A percentile compares a stretch with the other conserved stretches of the same genome.
Evolutionary conservation across 139 green algal species (phyloP).

Genomic region (Pedinophyceae sp.): DNA sequence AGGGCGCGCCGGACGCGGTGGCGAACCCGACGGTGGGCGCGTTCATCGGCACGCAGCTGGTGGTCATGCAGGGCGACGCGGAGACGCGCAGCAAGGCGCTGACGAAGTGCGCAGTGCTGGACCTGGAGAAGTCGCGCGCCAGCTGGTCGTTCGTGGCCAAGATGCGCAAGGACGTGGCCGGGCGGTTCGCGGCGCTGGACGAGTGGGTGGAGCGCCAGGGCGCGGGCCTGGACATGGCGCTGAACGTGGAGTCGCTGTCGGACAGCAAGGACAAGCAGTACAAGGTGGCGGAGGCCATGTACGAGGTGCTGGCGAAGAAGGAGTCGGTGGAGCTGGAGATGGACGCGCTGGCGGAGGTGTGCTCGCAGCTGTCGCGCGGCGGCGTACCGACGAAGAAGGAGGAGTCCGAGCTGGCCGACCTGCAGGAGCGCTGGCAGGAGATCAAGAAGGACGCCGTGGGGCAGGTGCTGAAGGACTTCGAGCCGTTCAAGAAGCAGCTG

Average conservation of each 20-base stretch:
- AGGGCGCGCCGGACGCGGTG: conserved; percentile 25
- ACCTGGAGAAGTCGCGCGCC: conserved; percentile 30
- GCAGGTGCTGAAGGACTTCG: neutral
- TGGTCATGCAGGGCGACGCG: neutral
- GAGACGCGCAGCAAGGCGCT: neutral
- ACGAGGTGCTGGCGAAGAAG: conserved; percentile 15
- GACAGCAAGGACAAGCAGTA: conserved; percentile 15
- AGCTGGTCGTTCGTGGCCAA: conserved; percentile 31
- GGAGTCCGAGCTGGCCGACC: neutral
- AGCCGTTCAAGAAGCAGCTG: conserved; percentile 35
- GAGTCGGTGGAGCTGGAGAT: conserved; percentile 8
- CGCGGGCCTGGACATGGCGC: conserved; percentile 43
- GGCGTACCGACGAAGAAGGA: neutral
- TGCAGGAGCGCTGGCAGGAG: conserved; percentile 19
- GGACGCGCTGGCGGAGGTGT: conserved; percentile 1
- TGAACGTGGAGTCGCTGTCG: conserved; percentile 15
- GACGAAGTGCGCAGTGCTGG: conserved; percentile 29
- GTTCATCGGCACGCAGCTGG: conserved; percentile 4
- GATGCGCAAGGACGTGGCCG: conserved; percentile 22
- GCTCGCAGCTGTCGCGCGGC: neutral
- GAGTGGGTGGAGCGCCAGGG: conserved; percentile 41
- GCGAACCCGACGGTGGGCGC: conserved; percentile 18
- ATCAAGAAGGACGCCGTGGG: conserved; percentile 25
- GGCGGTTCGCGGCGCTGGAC: conserved; percentile 42
- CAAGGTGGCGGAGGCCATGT: conserved; percentile 65